These are phyloP conservation scores for Macrolepiota albuminosa DNA, from an alignment of 768 basidiomycete species.

Conservation along the genomic window DNA sequence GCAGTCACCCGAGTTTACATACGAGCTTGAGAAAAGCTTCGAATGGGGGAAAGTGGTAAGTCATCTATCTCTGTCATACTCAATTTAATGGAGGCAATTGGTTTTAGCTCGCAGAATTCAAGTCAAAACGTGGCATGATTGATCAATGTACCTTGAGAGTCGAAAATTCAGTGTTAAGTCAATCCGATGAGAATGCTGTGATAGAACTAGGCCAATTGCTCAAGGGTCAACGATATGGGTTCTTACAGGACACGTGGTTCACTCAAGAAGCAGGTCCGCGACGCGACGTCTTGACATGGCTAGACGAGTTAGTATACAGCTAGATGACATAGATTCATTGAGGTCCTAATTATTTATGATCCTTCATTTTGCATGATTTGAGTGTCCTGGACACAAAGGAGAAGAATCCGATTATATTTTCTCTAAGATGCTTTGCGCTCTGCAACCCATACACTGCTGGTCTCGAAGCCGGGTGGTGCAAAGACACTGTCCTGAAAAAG, in stretches of 20 bases:
- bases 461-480: slow-evolving; percentile 68
- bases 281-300: slow-evolving; percentile 16
- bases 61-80: slow-evolving; percentile 4
- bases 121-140: slow-evolving; percentile 65
- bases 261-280: slow-evolving; percentile 6
- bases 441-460: slow-evolving; percentile 71
- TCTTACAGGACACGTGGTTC: slow-evolving; percentile 14
- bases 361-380: not conserved
- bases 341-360: not conserved
- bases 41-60: slow-evolving; percentile 48
- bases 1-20: slow-evolving; percentile 90
- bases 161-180: slow-evolving; percentile 16
- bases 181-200: not conserved
- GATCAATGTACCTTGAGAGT: slow-evolving; percentile 36
- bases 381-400: not conserved
- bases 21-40: slow-evolving; percentile 42
- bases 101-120: slow-evolving; percentile 41
- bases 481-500: slow-evolving; percentile 53
- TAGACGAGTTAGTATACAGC: slow-evolving; percentile 10
- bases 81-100: not conserved
- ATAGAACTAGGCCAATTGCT: slow-evolving; percentile 11
- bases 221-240: slow-evolving; percentile 32
- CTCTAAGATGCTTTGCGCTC: slow-evolving; percentile 39
- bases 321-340: slow-evolving; percentile 1
- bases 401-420: slow-evolving; percentile 19